Evolutionary conservation across 1,284 basidiomycete species (phyloP).

Genomic region (Exobasidium cylindrosporum): DNA sequence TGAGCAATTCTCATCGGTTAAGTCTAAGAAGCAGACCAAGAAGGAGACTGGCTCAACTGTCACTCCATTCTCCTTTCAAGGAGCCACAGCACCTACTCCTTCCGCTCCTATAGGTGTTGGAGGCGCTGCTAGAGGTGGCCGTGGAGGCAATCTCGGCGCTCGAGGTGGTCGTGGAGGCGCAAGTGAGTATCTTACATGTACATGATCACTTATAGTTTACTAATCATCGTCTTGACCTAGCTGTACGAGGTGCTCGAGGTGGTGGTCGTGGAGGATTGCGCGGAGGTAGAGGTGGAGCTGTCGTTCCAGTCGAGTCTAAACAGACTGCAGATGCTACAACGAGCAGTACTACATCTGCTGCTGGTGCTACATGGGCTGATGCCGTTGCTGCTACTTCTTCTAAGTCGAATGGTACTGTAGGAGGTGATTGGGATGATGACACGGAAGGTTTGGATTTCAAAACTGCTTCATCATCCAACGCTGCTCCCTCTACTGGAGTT

Average conservation of each 20-base stretch:
- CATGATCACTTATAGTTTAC: not conserved
- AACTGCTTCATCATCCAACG: constrained; percentile 16
- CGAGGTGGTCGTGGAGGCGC: constrained; percentile 34
- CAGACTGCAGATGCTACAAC: constrained; percentile 40
- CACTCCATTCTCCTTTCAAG: constrained; percentile 16
- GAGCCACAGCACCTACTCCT: not conserved
- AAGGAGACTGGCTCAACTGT: constrained; percentile 37
- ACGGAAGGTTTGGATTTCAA: constrained; percentile 9
- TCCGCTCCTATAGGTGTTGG: not conserved
- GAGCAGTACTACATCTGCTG: constrained; percentile 26
- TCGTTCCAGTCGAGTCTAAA: constrained; percentile 35
- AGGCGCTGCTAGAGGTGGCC: not conserved
- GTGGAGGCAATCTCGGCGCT: constrained; percentile 19
- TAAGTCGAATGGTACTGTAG: constrained; percentile 13
- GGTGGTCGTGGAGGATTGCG: constrained; percentile 44
- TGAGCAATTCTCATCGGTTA: constrained; percentile 80
- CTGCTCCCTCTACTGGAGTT: constrained; percentile 20
- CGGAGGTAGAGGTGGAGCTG: constrained; percentile 35
- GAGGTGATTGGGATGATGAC: constrained; percentile 15
- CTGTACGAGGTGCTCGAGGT: constrained; percentile 39
- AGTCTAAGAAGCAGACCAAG: constrained; percentile 68
- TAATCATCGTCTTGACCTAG: constrained; percentile 12
- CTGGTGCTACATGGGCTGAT: constrained; percentile 42
- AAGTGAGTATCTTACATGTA: constrained; percentile 1
- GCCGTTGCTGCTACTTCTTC: constrained; percentile 28